Percentiles rank a stretch among this genome's conserved stretches.
Evolutionary conservation across 225 moss, liverwort and hornwort species (phyloP).

Genomic region (Pseudoscleropodium purum): DNA sequence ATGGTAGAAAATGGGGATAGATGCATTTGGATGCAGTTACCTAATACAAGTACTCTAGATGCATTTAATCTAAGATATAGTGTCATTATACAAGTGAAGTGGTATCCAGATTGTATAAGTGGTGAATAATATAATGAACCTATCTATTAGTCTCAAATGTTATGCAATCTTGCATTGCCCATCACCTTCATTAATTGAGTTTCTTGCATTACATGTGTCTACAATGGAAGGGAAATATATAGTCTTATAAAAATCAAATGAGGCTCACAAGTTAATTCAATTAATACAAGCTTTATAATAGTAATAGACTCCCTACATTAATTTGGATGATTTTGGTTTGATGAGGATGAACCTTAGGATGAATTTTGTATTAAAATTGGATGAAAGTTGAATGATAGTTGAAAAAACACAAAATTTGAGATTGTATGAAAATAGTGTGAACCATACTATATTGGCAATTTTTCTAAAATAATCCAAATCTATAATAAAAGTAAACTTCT

Average conservation of each 20-base stretch:
- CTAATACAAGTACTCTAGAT: rapidly evolving
- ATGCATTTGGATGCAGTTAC: rapidly evolving
- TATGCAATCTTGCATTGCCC: rapidly evolving
- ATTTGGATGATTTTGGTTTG: not conserved
- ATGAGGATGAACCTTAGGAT: rapidly evolving
- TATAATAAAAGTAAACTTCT: not conserved
- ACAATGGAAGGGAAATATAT: rapidly evolving
- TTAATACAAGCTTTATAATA: not conserved
- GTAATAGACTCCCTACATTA: not conserved
- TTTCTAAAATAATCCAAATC: not conserved
- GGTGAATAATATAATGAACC: not conserved
- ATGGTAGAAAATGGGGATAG: not conserved
- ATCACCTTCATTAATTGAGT: not conserved
- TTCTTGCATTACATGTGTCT: not conserved
- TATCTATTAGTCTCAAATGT: rapidly evolving
- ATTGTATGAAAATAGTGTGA: not conserved
- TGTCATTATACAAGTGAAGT: not conserved
- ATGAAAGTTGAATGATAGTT: not conserved
- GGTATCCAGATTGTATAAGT: no score
- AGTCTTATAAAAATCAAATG: not conserved
- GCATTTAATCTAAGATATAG: not conserved
- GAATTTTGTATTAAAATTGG: not conserved
- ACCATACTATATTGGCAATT: not conserved
- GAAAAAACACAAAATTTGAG: not conserved
- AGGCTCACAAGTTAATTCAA: not conserved